Base-by-base conservation (phyloP, 2,329 filamentous ascomycete genomes). In the Talaromyces verruculosus region DNA sequence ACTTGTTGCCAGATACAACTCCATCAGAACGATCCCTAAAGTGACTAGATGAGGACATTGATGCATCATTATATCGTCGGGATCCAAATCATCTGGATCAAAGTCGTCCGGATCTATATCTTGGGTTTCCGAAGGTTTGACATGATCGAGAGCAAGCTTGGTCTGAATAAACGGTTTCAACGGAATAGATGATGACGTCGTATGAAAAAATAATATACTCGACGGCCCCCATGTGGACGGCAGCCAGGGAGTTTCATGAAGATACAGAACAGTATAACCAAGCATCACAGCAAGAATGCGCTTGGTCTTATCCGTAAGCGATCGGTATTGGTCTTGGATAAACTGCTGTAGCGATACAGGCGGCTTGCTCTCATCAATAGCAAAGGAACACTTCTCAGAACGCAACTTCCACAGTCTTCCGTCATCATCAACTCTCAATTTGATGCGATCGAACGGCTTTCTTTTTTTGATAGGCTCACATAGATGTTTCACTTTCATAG, bases 121-220 rank as follows among this genome's bases (percentile, higher is more conserved):
- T 33, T 65, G 25, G 6, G 41, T 5, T 5, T 37, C 19, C 11
- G 22, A 19, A 11, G 17, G 2, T 25, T 39, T 35, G 17, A n/a
- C 8, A 19, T 62, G 17, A 22, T 58, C 53, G 3, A 3, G 53
- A 10, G 10, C 35, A 45, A 65, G 45, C 10, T 65, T 57, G 15
- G 35, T 61, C 13, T 65, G 45, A 17, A 65, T 65, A 33, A 61
- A 65, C 10, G 64, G 64, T n/a, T 65, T 65, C 39, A 65, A 43
- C 3, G 64, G 64, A 61, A 61, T 61, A 25, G 64, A 39, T n/a
- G 37, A 49, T 3, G 64, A 53, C 17, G 64, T 65, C 28, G 41
- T 47, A 22, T 61, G 49, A 61, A 65, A 65, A 11, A 65, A 55
- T 30, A 65, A 43, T 15, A 61, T 65, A 22, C 30, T 43, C 28